A percentile compares a stretch with the other conserved stretches of the same genome.
Evolutionary conservation across 2,329 filamentous ascomycete genomes (phyloP).

Genomic region (Epichloe uncinata): DNA sequence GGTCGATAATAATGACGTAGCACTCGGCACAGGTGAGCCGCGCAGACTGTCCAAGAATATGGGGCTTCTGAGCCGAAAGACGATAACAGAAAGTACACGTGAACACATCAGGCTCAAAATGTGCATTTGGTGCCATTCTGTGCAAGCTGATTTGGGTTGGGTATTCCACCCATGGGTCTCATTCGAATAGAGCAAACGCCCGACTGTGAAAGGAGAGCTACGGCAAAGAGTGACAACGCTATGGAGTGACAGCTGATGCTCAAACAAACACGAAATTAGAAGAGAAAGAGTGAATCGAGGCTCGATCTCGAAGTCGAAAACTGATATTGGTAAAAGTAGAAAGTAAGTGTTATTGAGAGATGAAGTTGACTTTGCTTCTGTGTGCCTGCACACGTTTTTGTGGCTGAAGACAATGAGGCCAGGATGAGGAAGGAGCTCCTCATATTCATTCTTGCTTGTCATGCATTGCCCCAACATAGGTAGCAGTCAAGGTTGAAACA

Average conservation of each 20-base stretch:
- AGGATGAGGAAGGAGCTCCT: background rate
- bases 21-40: conserved; percentile 37
- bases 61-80: conserved; percentile 21
- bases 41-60: conserved; percentile 30
- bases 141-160: background rate
- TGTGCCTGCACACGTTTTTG: background rate
- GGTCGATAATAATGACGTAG: conserved; percentile 33
- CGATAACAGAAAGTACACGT: conserved; percentile 45
- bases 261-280: background rate
- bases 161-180: background rate
- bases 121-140: background rate
- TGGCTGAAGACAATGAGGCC: background rate
- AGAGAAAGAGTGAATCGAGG: background rate
- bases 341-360: too few relatives aligned
- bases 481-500: background rate
- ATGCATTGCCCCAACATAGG: background rate
- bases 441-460: background rate
- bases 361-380: background rate
- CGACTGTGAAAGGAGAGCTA: background rate
- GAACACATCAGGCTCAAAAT: conserved; percentile 19
- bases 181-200: background rate
- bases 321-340: background rate
- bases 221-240: background rate
- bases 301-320: too few relatives aligned
- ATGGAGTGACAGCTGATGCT: background rate